These are phyloP conservation scores for Apiotrichum porosum DNA, from an alignment of 1,284 basidiomycete species.

Conservation along the genomic window DNA sequence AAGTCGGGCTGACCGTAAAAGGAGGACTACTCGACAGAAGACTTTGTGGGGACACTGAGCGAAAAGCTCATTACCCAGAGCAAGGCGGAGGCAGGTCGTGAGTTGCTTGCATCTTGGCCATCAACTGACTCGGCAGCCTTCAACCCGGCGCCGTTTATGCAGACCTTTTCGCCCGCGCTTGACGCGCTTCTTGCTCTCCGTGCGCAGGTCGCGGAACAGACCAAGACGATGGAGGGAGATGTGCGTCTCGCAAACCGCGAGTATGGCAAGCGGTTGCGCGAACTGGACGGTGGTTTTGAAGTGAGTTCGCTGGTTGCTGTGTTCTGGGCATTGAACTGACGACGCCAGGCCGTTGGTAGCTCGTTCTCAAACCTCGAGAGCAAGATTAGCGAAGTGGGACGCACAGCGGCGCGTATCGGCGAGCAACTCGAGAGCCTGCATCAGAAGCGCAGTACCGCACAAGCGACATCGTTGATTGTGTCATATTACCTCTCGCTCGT, in stretches of 20 bases:
- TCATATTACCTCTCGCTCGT: constrained; percentile 92
- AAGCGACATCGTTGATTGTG: constrained; percentile 90
- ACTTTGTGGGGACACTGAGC: constrained; percentile 77
- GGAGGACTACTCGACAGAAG: constrained; percentile 87
- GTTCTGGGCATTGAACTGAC: neutral
- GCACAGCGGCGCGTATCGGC: constrained; percentile 90
- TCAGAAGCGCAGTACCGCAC: constrained; percentile 83
- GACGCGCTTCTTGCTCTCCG: constrained; percentile 79
- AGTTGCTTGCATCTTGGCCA: constrained; percentile 33
- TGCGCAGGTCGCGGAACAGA: constrained; percentile 79
- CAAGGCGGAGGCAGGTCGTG: constrained; percentile 74
- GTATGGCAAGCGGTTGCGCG: constrained; percentile 87
- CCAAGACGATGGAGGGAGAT: constrained; percentile 84
- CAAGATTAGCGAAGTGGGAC: constrained; percentile 86
- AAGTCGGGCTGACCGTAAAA: constrained; percentile 39
- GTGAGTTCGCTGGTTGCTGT: constrained; percentile 38
- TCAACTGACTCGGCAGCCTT: constrained; percentile 60
- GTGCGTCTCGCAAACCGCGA: constrained; percentile 86
- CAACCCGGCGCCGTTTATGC: constrained; percentile 87
- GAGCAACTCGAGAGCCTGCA: constrained; percentile 96
- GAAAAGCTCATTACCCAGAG: constrained; percentile 81
- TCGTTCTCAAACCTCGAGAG: constrained; percentile 80
- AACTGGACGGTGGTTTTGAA: constrained; percentile 89
- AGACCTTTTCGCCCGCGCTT: constrained; percentile 83
- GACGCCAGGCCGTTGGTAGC: constrained; percentile 66